Conservation (phyloP, 2,329 filamentous ascomycete species). For the Thermothelomyces thermophilus region DNA sequence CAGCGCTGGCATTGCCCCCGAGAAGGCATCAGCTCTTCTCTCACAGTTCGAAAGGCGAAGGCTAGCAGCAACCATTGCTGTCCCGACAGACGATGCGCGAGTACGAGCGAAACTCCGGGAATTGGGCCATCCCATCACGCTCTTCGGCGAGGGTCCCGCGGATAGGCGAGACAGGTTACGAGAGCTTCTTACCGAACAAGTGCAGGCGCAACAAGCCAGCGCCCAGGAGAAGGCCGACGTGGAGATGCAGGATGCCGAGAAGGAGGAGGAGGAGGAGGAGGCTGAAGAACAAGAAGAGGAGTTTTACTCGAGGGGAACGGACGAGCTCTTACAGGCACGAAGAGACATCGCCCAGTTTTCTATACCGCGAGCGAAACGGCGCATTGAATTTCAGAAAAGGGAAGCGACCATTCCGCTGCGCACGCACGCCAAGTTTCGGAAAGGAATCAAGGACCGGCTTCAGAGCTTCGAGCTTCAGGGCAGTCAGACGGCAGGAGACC, state of each 20-base stretch:
- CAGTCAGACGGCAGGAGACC: slow-evolving; percentile 84
- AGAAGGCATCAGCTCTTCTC: slow-evolving; percentile 78
- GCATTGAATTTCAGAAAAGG: slow-evolving; percentile 68
- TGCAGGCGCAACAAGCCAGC: slow-evolving; percentile 58
- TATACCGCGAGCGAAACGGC: slow-evolving; percentile 70
- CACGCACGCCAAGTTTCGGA: slow-evolving; percentile 88
- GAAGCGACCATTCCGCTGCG: slow-evolving; percentile 80
- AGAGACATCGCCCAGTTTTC: slow-evolving; percentile 77
- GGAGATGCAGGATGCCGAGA: slow-evolving; percentile 54
- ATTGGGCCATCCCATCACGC: slow-evolving; percentile 85
- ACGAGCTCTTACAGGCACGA: slow-evolving; percentile 67
- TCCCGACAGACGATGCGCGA: slow-evolving; percentile 87
- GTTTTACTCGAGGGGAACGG: slow-evolving; percentile 82
- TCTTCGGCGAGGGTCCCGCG: slow-evolving; percentile 84
- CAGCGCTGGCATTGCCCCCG: slow-evolving; percentile 60
- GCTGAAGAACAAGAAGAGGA: slow-evolving; percentile 74
- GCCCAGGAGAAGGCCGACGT: slow-evolving; percentile 51
- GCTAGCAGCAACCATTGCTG: slow-evolving; percentile 78
- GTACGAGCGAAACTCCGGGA: slow-evolving; percentile 77
- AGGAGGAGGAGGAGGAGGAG: slow-evolving; percentile 52
- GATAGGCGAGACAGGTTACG: slow-evolving; percentile 83
- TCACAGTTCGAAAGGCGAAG: slow-evolving; percentile 88
- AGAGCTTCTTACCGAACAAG: slow-evolving; percentile 68
- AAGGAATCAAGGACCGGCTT: slow-evolving; percentile 76
- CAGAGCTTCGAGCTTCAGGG: slow-evolving; percentile 84